Base-by-base conservation (phyloP, 495 filamentous ascomycete genomes). In the Aspergillus sclerotiicarbonarius region DNA sequence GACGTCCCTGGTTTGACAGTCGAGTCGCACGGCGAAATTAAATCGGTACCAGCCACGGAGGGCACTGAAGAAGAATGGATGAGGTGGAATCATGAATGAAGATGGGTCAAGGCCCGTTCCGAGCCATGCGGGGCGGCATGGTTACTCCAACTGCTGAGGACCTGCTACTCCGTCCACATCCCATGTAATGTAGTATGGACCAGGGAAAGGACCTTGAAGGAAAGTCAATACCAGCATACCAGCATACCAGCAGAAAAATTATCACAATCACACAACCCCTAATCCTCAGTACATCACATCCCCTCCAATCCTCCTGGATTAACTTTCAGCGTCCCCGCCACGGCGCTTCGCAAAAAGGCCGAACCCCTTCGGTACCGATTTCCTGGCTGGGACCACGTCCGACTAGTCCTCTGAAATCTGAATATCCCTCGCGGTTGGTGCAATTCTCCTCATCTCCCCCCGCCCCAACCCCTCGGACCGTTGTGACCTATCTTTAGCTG, bases 301-400 rank as follows among this genome's bases (percentile, higher is more conserved):
- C 39, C 6, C 39, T 18, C 16, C 8, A 4, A 8, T 46, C 43
- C 19, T 7, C 16, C 21, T 9, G 9, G 8, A 4, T 47, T 20
- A 19, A 60, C 29, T 54, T 58, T 55, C 9, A 54, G 41, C 25
- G 51, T 46, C 63, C 60, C 63, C 63, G 57, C 63, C 63, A 58
- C 63, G 59, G 63, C 63, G 63, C 63, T 66, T 62, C 50, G 54
- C 54, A 21, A 53, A 46, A 48, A 21, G 25, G 39, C 43, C 21
- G 37, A 44, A 57, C 54, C 53, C 58, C 51, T 39, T 39, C 55
- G 30, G 53, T 43, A 32, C 10, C 43, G 46, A 21, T 37, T 35
- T 31, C 41, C 21, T 41, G 15, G 25, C 25, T n/a, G 29, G n/a
- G 46, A 16, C 7, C 47, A n/a, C 15, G 13, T 25, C 47, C 15